Evolutionary conservation across 106 monocot species (phyloP).

Genomic region (Chionographis japonica): DNA sequence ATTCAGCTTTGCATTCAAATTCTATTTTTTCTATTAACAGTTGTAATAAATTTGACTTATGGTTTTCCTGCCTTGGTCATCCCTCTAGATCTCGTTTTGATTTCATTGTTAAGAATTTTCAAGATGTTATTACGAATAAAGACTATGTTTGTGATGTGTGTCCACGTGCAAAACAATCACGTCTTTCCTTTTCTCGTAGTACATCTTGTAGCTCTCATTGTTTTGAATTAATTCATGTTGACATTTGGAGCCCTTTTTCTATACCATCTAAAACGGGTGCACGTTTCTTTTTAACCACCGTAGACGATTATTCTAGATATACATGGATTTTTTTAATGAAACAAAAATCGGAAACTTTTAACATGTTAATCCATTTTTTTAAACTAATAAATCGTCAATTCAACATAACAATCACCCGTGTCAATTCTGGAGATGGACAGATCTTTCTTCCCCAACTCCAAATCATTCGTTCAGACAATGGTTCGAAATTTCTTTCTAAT

Average conservation of each 20-base stretch:
- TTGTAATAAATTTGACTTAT: conserved; percentile 6
- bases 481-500: background rate
- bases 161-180: background rate
- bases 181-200: background rate
- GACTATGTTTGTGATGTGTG: background rate
- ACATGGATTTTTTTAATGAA: background rate
- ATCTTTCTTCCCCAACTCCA: background rate
- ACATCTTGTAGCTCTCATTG: background rate
- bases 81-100: background rate
- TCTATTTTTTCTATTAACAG: background rate
- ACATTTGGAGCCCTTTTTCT: background rate
- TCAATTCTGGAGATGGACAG: background rate
- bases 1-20: background rate
- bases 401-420: background rate
- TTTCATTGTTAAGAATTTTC: conserved; percentile 4
- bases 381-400: conserved; percentile 2
- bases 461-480: conserved; percentile 1
- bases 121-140: background rate
- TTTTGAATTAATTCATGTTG: background rate
- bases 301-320: background rate
- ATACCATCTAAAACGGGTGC: background rate
- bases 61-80: background rate
- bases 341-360: background rate
- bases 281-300: background rate
- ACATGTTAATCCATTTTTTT: background rate